These are phyloP conservation scores for Gautieria morchelliformis DNA, from an alignment of 768 basidiomycete genomes.

Conservation along the genomic window DNA sequence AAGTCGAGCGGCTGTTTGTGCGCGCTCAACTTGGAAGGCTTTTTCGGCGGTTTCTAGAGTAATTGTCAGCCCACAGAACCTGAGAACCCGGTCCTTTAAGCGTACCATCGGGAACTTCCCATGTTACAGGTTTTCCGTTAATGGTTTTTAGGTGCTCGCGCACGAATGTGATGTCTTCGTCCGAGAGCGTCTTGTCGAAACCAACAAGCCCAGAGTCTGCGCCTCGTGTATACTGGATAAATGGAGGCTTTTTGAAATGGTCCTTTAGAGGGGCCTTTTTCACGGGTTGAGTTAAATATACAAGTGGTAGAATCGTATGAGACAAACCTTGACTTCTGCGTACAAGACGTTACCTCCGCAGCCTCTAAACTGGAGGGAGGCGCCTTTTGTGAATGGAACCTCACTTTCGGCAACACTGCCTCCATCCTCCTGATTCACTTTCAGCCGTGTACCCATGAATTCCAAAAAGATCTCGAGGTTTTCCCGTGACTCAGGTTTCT, in stretches of 20 bases:
- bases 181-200: constrained; percentile 55
- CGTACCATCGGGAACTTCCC: constrained; percentile 55
- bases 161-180: constrained; percentile 64
- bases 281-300: neutral
- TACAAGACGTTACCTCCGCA: constrained; percentile 51
- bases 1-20: constrained; percentile 53
- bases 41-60: constrained; percentile 60
- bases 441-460: constrained; percentile 62
- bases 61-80: neutral
- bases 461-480: constrained; percentile 60
- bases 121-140: constrained; percentile 53
- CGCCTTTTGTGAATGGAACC: constrained; percentile 37
- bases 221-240: constrained; percentile 37
- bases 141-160: constrained; percentile 56
- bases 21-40: constrained; percentile 65
- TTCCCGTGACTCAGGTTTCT: constrained; percentile 12
- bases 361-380: constrained; percentile 50
- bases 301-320: neutral
- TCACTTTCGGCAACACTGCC: constrained; percentile 33
- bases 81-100: neutral
- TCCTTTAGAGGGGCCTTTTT: constrained; percentile 35
- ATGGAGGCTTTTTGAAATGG: constrained; percentile 37
- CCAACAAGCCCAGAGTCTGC: constrained; percentile 38
- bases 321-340: constrained; percentile 44
- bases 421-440: constrained; percentile 50